Base-by-base conservation (phyloP, 2,329 filamentous ascomycete species). In the Diaporthe sp. region DNA sequence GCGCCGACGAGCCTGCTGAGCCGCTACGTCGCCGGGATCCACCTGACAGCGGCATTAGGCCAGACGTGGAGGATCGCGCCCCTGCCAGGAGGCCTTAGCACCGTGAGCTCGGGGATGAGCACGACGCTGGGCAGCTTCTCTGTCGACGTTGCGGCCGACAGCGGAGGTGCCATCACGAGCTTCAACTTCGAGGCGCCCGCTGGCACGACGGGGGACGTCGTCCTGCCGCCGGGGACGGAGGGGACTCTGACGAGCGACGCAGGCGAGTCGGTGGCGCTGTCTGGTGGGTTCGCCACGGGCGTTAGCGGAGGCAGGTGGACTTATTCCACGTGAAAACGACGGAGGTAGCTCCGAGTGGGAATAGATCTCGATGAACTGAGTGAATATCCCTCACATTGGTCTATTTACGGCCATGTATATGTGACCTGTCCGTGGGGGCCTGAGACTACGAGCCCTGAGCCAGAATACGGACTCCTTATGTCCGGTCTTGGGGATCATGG, bases 21-120 rank as follows among this genome's bases (percentile, higher is more conserved):
- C 3, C 83, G 85, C 55, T 83, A 84, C 37, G 80, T 88, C 25
- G 81, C 88, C 1, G 88, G 88, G 0, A 79, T 89, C 31, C 81
- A 82, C 72, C 78, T 88, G 46, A 83, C 82, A 0, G 77, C 80
- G 1, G 82, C 82, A 2, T 82, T 80, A 4, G 85, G 85, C 0
- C 80, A 79, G 51, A 78, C 79, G 10, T 87, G 85, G 84, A 76
- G 73, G 42, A 80, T 87, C 22, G 82, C 80, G 51, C 86, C 86
- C 5, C 82, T 84, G 74, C 80, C 84, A 44, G 85, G 84, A 0
- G 84, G 86, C 72, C 78, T 87, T n/a, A 81, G 78, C 44, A 55
- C 70, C 22, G 62, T 77, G 25, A 75, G 58, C n/a, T 42, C 70
- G 22, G 76, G 76, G 10, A 60, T 77, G 46, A 62, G 73, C 42